Percentiles rank a stretch among this genome's conserved stretches.
phyloP scores from a whole-genome alignment of 768 basidiomycete genomes.

The Dictyophora rubrovolvata region DNA sequence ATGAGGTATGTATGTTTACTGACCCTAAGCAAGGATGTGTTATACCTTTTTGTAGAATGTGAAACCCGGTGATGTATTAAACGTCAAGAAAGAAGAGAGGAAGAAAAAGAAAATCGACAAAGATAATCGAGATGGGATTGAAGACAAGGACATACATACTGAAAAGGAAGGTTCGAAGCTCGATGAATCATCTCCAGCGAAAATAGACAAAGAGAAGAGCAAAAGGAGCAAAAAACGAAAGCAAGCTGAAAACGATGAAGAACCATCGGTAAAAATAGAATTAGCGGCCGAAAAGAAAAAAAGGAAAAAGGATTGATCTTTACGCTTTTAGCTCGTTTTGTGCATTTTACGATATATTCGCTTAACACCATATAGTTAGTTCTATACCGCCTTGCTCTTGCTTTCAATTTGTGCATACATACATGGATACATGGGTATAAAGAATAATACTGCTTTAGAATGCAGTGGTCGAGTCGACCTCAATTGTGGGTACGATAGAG shows the following conservation, averaged over 20 bases:
- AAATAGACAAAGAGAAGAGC: conserved; percentile 23
- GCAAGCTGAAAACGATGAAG: conserved; percentile 12
- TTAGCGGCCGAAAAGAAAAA: conserved; percentile 15
- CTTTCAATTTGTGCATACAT: not conserved
- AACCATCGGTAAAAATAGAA: not conserved
- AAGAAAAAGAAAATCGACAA: conserved; percentile 13
- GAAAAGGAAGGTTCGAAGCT: conserved; percentile 7
- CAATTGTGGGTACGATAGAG: conserved; percentile 96
- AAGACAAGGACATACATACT: conserved; percentile 8
- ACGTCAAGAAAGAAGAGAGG: conserved; percentile 15
- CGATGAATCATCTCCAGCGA: conserved; percentile 12
- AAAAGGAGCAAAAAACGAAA: conserved; percentile 16
- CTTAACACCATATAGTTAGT: no score
- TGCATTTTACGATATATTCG: no score
- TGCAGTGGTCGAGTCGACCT: conserved; percentile 83
- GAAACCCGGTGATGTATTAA: not conserved
- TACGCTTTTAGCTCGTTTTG: no score
- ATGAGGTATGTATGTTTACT: no score
- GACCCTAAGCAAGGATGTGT: no score
- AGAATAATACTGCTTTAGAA: conserved; percentile 14
- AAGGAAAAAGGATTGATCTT: conserved; percentile 20
- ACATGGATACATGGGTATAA: not conserved
- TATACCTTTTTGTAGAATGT: no score
- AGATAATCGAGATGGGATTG: conserved; percentile 13
- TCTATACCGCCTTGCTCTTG: not conserved